Percentiles rank a stretch among this genome's conserved stretches.
phyloP scores from a whole-genome alignment of 352 stramenopile species.

The Pythium sp. region DNA sequence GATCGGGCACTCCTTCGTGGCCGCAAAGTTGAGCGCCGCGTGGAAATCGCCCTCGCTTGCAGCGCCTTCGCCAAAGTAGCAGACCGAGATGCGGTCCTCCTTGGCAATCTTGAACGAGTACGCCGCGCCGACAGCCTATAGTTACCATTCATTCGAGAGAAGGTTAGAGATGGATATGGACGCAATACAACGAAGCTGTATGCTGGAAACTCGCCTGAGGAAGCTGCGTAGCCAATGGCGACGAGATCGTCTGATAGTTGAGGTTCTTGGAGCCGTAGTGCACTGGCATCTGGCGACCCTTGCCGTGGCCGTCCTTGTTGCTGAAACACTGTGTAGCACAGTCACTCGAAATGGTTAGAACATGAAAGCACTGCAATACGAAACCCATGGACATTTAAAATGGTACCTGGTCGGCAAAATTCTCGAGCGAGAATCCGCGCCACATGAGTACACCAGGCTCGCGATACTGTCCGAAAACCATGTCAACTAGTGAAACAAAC shows the following conservation, averaged over 20 bases:
- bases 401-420: slow-evolving; percentile 94
- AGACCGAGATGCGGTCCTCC: slow-evolving; percentile 89
- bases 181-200: not conserved
- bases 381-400: not conserved
- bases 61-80: slow-evolving; percentile 97
- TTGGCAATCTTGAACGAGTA: slow-evolving; percentile 96
- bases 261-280: slow-evolving; percentile 95
- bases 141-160: not conserved
- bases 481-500: slow-evolving; percentile 57
- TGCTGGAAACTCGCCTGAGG: slow-evolving; percentile 63
- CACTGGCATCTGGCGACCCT: slow-evolving; percentile 97
- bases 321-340: slow-evolving; percentile 85
- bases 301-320: slow-evolving; percentile 94
- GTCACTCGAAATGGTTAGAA: not conserved
- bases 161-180: not conserved
- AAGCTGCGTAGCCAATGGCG: slow-evolving; percentile 96
- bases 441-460: slow-evolving; percentile 98
- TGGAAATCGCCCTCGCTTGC: slow-evolving; percentile 98
- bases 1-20: slow-evolving; percentile 94
- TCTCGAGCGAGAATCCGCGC: slow-evolving; percentile 95
- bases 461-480: slow-evolving; percentile 97
- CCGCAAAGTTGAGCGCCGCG: slow-evolving; percentile 95
- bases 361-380: not conserved
- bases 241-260: slow-evolving; percentile 98
- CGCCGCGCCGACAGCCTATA: slow-evolving; percentile 92